Base-by-base conservation (phyloP, 163 green algal genomes). In the Coccomyxa subellipsoidea region DNA sequence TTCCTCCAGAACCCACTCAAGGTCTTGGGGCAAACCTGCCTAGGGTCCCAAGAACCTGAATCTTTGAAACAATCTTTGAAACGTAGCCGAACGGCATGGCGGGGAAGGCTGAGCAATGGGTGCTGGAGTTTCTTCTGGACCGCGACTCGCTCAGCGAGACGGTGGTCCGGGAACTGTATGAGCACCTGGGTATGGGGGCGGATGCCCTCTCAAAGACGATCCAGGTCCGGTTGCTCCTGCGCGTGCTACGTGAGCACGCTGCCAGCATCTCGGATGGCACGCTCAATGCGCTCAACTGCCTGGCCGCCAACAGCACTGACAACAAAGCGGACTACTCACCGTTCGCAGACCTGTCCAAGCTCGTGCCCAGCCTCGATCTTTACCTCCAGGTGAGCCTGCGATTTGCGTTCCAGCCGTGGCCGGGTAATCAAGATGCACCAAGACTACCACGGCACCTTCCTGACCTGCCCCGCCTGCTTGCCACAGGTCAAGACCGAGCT, bases 81-180 rank as follows among this genome's bases (percentile, higher is more conserved):
- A 36, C 69, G 69, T 23, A 36, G 31, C 31, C n/a, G 4, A 76
- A 36, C n/a, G 69, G n/a, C 69, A 76, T 76, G 31, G 29, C 31
- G 15, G 69, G 35, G 27, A 53, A 31, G 32, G 71, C 75, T 6
- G 38, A 79, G 21, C 75, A 54, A 34, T 85, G 78, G 82, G 82
- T 83, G 31, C 54, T 86, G 53, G 82, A 86, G 32, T 83, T 81
- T 38, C 70, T 86, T 40, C 78, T 86, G 39, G 82, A 86, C n/a
- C 72, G 76, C 37, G 82, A 86, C 78, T 70, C 71, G 39, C 40
- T 86, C 38, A 54, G 77, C 23, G 82, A 86, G 38, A 69, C 66
- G 38, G 15, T 86, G 12, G 82, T 86, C 76, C 79, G 80, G 78
- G 69, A 83, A 66, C 82, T 83, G 35, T 81, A 86, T 36, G 82